These are phyloP conservation scores for Populus hybrid DNA, from an alignment of 441 rosid species.

Conservation along the genomic window DNA sequence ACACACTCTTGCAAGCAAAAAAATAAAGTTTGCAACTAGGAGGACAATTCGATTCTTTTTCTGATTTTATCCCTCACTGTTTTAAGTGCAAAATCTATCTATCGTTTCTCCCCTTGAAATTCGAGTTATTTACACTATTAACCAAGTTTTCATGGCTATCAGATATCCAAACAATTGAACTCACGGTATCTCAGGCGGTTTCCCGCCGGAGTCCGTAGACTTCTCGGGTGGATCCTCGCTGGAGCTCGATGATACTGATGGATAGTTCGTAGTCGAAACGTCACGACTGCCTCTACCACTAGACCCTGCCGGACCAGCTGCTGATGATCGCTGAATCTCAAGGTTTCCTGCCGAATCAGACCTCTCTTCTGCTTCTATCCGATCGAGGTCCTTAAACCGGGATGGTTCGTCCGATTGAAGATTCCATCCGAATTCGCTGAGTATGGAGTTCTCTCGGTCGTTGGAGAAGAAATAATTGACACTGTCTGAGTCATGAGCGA, in stretches of 20 bases:
- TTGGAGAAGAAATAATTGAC: conserved; percentile 40
- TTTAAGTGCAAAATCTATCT: not conserved
- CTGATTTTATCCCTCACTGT: not conserved
- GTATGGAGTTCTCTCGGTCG: conserved; percentile 42
- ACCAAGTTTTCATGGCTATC: not conserved
- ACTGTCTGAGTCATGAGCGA: conserved; percentile 37
- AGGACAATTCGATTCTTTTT: conserved; percentile 5
- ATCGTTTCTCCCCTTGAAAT: conserved; percentile 23
- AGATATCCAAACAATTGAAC: conserved; percentile 24
- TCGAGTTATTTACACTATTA: conserved; percentile 22
- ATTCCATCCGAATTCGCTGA: conserved; percentile 68
- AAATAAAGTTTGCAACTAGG: not conserved
- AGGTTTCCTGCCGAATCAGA: conserved; percentile 27
- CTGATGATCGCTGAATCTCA: conserved; percentile 13
- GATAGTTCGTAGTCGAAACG: conserved; percentile 47
- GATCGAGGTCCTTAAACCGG: conserved; percentile 19
- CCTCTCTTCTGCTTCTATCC: conserved; percentile 14
- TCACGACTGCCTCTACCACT: conserved; percentile 24
- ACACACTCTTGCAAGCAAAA: conserved; percentile 13
- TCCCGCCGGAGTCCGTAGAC: conserved; percentile 63
- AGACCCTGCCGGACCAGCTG: conserved; percentile 11
- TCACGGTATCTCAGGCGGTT: conserved; percentile 87
- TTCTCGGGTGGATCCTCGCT: conserved; percentile 75
- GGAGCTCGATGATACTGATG: conserved; percentile 69
- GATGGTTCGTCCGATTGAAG: conserved; percentile 24